Conservation (phyloP, 2,329 filamentous ascomycete species). For the Fusarium verticillioides region DNA sequence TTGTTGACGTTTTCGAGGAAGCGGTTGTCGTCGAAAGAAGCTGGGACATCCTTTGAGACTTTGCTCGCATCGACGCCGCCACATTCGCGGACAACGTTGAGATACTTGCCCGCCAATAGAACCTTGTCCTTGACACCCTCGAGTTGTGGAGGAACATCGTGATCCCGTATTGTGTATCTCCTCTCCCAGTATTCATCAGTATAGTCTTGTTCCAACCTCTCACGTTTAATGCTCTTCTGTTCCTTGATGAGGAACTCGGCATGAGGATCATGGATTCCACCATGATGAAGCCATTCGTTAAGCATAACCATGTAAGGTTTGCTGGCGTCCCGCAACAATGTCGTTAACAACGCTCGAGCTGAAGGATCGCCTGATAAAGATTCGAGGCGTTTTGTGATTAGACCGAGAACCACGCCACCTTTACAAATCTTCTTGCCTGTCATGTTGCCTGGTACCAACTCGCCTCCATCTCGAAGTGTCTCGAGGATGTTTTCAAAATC, state of each 20-base stretch:
- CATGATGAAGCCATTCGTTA: constrained; percentile 98
- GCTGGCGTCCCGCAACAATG: constrained; percentile 86
- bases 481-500: constrained; percentile 95
- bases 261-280: constrained; percentile 93
- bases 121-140: constrained; percentile 94
- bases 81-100: constrained; percentile 97
- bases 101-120: constrained; percentile 92
- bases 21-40: constrained; percentile 88
- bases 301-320: constrained; percentile 97
- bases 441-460: constrained; percentile 81
- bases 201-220: constrained; percentile 93
- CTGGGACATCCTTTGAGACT: constrained; percentile 86
- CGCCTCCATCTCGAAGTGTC: constrained; percentile 85
- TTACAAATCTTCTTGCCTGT: constrained; percentile 93
- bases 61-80: constrained; percentile 95
- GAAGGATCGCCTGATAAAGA: constrained; percentile 94
- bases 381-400: constrained; percentile 86
- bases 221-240: constrained; percentile 92
- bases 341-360: constrained; percentile 82
- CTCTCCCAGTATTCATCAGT: constrained; percentile 99
- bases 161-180: constrained; percentile 91
- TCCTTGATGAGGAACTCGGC: constrained; percentile 95
- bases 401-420: constrained; percentile 91
- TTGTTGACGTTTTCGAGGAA: constrained; percentile 97
- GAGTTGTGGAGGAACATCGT: constrained; percentile 91